Base-by-base conservation (phyloP, 805 yeast species). In the Candida berthetii region DNA sequence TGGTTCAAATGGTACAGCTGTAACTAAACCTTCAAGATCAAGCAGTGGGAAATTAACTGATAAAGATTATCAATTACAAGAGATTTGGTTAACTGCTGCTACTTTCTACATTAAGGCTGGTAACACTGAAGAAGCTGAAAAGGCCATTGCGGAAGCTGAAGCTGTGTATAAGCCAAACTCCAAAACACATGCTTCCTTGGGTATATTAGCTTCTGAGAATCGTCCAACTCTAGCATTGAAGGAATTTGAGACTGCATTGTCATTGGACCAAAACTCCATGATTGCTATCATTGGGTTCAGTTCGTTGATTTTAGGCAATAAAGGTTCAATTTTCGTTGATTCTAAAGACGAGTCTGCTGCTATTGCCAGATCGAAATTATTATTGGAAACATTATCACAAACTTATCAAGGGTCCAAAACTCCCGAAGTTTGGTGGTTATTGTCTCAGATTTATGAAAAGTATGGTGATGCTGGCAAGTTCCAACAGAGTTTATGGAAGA, bases 11-110 rank as follows among this genome's bases (percentile, higher is more conserved):
- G 6, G n/a, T n/a, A n/a, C 25, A 22, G 9, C 6, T 22, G 6
- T 22, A 22, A 22, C 6, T 22, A 22, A 22, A 22, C 9, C 25
- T 7, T 9, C 6, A 22, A 22, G 6, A 7, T 22, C 25, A 22
- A 22, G 9, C 9, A 7, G 8, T 22, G 6, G 6, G 9, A 22
- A 22, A 22, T 7, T 6, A 7, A 15, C n/a, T 1, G 46, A 47
- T 14, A 76, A 70, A 35, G 61, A 65, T 36, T 57, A 50, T 19
- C 52, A 78, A 9, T 55, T 80, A 36, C 87, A 81, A 50, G 68
- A 69, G 28, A 54, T 86, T 19, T 89, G 96, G 96, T 57, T 89
- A 38, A 77, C 88, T 76, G 71, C 86, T 0, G 72, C 88, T 1
- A 71, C 72, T 31, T 62, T 87, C 22, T 88, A 86, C 55, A 64